Conservation (phyloP, 2,329 filamentous ascomycete genomes). For the Periglandula ipomoeae region DNA sequence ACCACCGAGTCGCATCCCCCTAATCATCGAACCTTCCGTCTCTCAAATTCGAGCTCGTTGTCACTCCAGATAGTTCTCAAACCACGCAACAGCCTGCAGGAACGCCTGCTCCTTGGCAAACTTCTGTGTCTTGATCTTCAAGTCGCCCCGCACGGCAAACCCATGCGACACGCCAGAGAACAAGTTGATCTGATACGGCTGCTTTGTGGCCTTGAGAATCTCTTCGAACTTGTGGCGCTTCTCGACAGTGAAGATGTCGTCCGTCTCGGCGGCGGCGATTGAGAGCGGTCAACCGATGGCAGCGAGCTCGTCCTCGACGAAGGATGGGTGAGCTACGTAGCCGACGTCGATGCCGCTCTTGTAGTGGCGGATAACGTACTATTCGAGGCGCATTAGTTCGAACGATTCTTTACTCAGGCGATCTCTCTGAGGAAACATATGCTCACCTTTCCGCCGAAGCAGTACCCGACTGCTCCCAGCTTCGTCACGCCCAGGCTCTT, state of each 20-base stretch:
- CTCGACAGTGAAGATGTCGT: slow-evolving; percentile 47
- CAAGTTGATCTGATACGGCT: slow-evolving; percentile 59
- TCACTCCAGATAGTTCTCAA: slow-evolving; percentile 37
- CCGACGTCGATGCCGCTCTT: slow-evolving; percentile 46
- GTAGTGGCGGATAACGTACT: slow-evolving; percentile 63
- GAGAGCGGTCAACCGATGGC: slow-evolving; percentile 47
- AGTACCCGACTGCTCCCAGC: slow-evolving; percentile 53
- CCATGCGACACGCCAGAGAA: slow-evolving; percentile 64
- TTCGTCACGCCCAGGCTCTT: slow-evolving; percentile 40
- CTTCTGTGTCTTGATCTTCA: slow-evolving; percentile 38
- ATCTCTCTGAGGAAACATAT: no score
- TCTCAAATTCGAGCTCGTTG: no score
- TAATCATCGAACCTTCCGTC: no score
- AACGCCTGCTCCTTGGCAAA: slow-evolving; percentile 76
- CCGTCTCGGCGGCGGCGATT: slow-evolving; percentile 55
- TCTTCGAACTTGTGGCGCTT: slow-evolving; percentile 50
- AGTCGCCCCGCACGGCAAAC: slow-evolving; percentile 61
- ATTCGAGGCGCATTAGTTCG: neutral
- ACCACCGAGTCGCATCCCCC: no score
- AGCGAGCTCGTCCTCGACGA: slow-evolving; percentile 50
- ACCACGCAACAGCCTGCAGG: slow-evolving; percentile 66
- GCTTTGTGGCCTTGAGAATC: slow-evolving; percentile 41
- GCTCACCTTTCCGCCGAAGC: slow-evolving; percentile 52
- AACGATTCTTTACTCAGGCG: no score
- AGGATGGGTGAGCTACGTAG: slow-evolving; percentile 56